Evolutionary conservation across 352 stramenopile species (phyloP), one percentile per base, ranked within the genome.

Genomic region (Phytophthora multivora): DNA sequence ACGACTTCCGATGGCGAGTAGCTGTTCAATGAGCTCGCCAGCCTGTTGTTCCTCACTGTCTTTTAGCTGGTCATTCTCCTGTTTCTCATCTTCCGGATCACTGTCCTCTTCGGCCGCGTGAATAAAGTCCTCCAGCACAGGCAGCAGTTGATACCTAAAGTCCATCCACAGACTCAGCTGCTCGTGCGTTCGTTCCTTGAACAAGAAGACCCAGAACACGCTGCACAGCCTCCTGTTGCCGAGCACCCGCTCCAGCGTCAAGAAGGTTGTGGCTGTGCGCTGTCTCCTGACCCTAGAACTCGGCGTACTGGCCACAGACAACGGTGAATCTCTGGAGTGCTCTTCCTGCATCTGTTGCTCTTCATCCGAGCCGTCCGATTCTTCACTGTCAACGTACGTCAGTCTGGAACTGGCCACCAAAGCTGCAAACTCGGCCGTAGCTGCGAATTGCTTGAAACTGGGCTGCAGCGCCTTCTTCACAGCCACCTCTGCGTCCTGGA

Each of bases 101-200:
- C 70, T 56, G 28, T 84, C 82, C 1, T 59, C 66, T 23, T 78
- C 73, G 0, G 63, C 76, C 2, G 69, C 71, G 8, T 64, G 56
- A 39, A 89, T 75, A 52, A 90, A 89, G 13, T 77, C 72, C 12
- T 83, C 70, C 0, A 94, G 70, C 26, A 92, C 40, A 15, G 86
- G 86, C 25, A 90, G 31, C 4, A 95, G 49, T 6, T 91, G 80
- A 59, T 93, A 81, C 15, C 74, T 75, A 35, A 90, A 77, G 26
- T 95, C 86, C 84, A 95, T 92, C 84, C 84, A 95, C 15, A 92
- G 58, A 69, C 86, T 95, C 38, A 95, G 41, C 31, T 89, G 83
- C 42, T 90, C 74, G 48, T 95, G 86, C 4, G 79, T 86, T 36
- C 86, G 84, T 28, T 95, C 86, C 51, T 93, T 93, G 63, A 93